phyloP scores from a whole-genome alignment of 78 protist genomes.

The Anaeramoeba flamelloides region DNA sequence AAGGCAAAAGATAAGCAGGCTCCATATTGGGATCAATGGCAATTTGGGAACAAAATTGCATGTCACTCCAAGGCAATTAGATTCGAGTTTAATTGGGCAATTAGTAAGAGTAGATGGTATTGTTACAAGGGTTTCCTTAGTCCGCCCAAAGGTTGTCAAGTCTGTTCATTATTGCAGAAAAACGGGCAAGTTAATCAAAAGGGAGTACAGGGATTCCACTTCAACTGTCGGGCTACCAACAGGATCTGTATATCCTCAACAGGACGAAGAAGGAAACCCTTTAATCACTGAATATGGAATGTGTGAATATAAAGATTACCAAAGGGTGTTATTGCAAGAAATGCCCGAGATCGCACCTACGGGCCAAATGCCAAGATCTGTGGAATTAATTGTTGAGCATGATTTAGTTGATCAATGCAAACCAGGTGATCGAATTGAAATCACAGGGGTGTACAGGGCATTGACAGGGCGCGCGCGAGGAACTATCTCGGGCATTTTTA shows the following conservation, averaged over 20 bases:
- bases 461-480: constrained; percentile 8
- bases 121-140: constrained; percentile 52
- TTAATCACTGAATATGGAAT: constrained; percentile 86
- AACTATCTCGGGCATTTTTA: constrained; percentile 7
- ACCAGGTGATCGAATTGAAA: constrained; percentile 90
- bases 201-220: constrained; percentile 58
- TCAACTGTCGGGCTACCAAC: constrained; percentile 40
- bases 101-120: constrained; percentile 88
- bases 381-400: constrained; percentile 50
- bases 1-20: no score
- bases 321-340: constrained; percentile 67
- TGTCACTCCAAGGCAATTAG: constrained; percentile 80
- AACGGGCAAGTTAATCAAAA: constrained; percentile 22
- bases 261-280: constrained; percentile 65
- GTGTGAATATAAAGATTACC: constrained; percentile 69
- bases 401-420: constrained; percentile 82
- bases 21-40: constrained; percentile 78
- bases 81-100: constrained; percentile 36
- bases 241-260: constrained; percentile 38
- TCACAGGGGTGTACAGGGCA: constrained; percentile 38
- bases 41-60: constrained; percentile 51
- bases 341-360: constrained; percentile 96
- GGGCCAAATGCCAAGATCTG: constrained; percentile 91
- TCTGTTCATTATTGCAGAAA: constrained; percentile 76
- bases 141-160: constrained; percentile 60